These are phyloP conservation scores for Pichia sp. DNA, from an alignment of 1,139 yeast genomes.

Conservation along the genomic window DNA sequence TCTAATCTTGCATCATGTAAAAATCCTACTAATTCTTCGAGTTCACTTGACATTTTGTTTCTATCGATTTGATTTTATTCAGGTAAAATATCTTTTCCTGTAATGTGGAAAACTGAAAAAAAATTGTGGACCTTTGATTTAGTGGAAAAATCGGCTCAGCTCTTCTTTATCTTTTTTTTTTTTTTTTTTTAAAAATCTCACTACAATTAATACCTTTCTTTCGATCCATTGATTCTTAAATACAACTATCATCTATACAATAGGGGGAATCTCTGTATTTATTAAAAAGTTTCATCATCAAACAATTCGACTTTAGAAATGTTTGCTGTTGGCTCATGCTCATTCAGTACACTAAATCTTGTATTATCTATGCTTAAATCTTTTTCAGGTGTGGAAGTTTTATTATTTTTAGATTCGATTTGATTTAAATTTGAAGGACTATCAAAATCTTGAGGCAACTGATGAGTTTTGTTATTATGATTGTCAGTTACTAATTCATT, in stretches of 20 bases:
- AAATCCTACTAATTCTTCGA: constrained; percentile 49
- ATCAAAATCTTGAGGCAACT: too few relatives aligned
- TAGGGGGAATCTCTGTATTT: too few relatives aligned
- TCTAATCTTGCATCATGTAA: constrained; percentile 79
- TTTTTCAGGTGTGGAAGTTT: not conserved
- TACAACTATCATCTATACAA: not conserved
- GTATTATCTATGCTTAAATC: not conserved
- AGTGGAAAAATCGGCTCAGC: too few relatives aligned
- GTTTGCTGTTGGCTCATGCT: not conserved
- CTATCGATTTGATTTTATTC: not conserved
- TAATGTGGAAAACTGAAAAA: not conserved
- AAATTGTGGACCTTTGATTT: too few relatives aligned
- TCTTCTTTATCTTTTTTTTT: too few relatives aligned
- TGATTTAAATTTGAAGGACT: too few relatives aligned
- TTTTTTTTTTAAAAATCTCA: too few relatives aligned
- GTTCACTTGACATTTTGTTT: constrained; percentile 15
- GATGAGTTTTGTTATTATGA: too few relatives aligned
- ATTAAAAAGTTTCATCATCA: constrained; percentile 1
- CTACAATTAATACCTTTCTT: too few relatives aligned
- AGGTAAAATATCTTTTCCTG: too few relatives aligned
- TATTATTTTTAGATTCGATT: not conserved
- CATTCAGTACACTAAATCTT: constrained; percentile 1
- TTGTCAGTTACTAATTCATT: too few relatives aligned
- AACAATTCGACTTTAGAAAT: not conserved
- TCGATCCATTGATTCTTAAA: too few relatives aligned